phyloP scores from a whole-genome alignment of 352 stramenopile genomes.

The Globisporangium alternatum region DNA sequence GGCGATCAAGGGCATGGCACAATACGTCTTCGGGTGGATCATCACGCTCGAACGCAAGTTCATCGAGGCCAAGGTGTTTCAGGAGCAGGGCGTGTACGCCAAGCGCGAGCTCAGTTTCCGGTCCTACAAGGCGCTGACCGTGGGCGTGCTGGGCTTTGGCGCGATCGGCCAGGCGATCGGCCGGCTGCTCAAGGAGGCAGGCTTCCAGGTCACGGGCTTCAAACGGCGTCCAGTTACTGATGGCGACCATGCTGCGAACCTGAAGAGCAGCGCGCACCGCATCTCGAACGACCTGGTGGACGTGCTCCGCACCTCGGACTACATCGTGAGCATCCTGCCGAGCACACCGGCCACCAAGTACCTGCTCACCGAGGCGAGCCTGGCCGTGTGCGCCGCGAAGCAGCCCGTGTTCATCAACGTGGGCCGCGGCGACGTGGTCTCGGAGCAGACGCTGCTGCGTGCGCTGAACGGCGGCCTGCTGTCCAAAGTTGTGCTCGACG shows the following conservation, averaged over 20 bases:
- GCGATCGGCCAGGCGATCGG: conserved; percentile 64
- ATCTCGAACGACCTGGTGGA: conserved; percentile 48
- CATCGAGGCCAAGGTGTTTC: conserved; percentile 32
- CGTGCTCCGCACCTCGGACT: conserved; percentile 60
- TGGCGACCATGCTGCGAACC: conserved; percentile 4
- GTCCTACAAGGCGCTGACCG: conserved; percentile 37
- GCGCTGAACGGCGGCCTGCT: conserved; percentile 65
- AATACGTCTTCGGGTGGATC: conserved; percentile 27
- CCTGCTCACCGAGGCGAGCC: conserved; percentile 47
- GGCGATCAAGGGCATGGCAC: conserved; percentile 37
- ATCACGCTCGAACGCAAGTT: conserved; percentile 30
- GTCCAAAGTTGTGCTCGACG: conserved; percentile 58
- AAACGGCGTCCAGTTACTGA: conserved; percentile 45
- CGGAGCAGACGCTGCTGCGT: conserved; percentile 57
- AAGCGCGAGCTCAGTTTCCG: conserved; percentile 37
- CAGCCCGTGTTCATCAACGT: conserved; percentile 86
- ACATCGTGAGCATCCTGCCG: conserved; percentile 79
- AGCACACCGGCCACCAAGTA: conserved; percentile 68
- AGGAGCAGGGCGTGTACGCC: conserved; percentile 31
- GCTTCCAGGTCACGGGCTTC: conserved; percentile 64
- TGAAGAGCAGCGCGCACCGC: conserved; percentile 28
- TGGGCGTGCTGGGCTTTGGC: conserved; percentile 59
- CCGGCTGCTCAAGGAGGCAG: conserved; percentile 39
- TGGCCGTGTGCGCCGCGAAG: conserved; percentile 38
- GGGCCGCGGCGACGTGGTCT: conserved; percentile 79